Conservation (phyloP, 257 asterid genomes). For the Nemophila menziesii region DNA sequence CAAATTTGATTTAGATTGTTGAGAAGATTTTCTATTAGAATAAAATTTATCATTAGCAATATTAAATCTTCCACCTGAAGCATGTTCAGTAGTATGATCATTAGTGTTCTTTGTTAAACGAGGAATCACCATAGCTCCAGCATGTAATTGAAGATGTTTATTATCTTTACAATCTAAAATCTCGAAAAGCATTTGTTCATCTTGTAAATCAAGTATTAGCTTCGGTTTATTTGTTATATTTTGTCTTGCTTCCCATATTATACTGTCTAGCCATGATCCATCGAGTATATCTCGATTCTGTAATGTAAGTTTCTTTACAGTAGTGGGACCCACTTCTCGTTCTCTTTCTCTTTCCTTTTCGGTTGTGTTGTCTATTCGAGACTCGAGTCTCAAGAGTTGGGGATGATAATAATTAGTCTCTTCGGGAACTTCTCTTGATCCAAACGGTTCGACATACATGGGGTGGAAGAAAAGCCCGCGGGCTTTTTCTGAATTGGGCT, state of each 20-base stretch:
- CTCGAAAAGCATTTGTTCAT: constrained; percentile 97
- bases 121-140: constrained; percentile 85
- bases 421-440: constrained; percentile 22
- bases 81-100: constrained; percentile 63
- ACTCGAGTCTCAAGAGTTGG: constrained; percentile 72
- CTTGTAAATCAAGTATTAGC: constrained; percentile 86
- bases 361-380: constrained; percentile 35
- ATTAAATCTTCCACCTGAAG: constrained; percentile 66
- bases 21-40: constrained; percentile 83
- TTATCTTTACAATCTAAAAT: constrained; percentile 54
- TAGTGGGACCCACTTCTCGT: constrained; percentile 31
- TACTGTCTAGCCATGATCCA: constrained; percentile 81
- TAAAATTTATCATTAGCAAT: constrained; percentile 92
- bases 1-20: constrained; percentile 84
- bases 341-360: constrained; percentile 22
- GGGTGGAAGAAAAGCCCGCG: constrained; percentile 26
- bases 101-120: constrained; percentile 38
- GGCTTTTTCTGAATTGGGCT: constrained; percentile 28
- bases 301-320: constrained; percentile 43
- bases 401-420: constrained; percentile 48
- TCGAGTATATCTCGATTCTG: constrained; percentile 67
- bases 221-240: constrained; percentile 54
- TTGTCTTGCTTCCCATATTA: constrained; percentile 78
- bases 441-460: constrained; percentile 60
- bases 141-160: constrained; percentile 61